Evolutionary conservation across 345 rosid species (phyloP).

Genomic region (Hibiscus tridactylites): DNA sequence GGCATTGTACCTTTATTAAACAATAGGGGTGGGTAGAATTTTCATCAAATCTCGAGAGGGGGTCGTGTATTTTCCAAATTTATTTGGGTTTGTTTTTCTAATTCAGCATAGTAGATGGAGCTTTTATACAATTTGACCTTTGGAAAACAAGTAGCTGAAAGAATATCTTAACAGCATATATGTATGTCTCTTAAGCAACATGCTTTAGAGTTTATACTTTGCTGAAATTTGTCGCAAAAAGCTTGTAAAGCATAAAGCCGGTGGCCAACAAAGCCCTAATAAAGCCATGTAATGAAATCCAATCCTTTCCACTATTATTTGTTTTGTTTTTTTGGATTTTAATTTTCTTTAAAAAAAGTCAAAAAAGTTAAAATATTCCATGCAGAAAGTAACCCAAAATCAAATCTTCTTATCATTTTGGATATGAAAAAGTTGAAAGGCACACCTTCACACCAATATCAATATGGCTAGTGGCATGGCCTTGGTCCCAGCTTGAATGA

Average conservation of each 20-base stretch:
- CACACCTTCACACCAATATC: not conserved
- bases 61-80: too few relatives aligned
- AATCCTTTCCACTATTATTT: not conserved
- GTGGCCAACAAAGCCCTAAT: slow-evolving; percentile 1
- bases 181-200: not conserved
- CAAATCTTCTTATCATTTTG: slow-evolving; percentile 4
- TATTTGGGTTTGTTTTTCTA: too few relatives aligned
- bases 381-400: slow-evolving; percentile 7
- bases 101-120: too few relatives aligned
- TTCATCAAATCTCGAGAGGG: too few relatives aligned
- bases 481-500: not conserved
- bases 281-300: not conserved
- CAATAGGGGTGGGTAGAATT: too few relatives aligned
- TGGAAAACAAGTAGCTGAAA: not conserved
- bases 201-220: not conserved
- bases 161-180: not conserved
- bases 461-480: not conserved
- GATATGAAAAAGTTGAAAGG: not conserved
- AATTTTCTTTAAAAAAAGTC: not conserved
- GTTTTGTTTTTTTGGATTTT: not conserved
- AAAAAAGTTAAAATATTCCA: not conserved
- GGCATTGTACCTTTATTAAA: too few relatives aligned
- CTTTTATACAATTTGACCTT: too few relatives aligned
- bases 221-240: not conserved
- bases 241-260: not conserved